These are phyloP conservation scores for Phyllosticta capitalensis DNA, from an alignment of 2,329 filamentous ascomycete species.

Conservation along the genomic window DNA sequence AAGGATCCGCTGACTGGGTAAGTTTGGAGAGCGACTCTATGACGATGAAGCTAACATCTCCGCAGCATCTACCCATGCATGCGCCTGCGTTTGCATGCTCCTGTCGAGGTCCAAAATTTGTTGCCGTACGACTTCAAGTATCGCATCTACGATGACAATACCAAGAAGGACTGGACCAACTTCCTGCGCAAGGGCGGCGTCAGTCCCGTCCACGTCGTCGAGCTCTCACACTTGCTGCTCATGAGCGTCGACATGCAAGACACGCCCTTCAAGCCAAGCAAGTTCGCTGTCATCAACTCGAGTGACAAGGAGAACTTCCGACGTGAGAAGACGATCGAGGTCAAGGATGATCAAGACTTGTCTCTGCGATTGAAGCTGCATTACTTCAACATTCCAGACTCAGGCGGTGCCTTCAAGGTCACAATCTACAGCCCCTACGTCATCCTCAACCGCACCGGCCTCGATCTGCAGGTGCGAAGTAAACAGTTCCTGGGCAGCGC, in stretches of 20 bases:
- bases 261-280: conserved; percentile 85
- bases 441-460: conserved; percentile 86
- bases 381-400: conserved; percentile 82
- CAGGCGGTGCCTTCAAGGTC: conserved; percentile 91
- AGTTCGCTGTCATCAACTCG: conserved; percentile 95
- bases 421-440: conserved; percentile 94
- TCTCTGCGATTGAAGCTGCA: conserved; percentile 75
- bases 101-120: conserved; percentile 87
- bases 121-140: conserved; percentile 99
- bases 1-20: conserved; percentile 69
- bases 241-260: conserved; percentile 96
- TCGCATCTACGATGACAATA: conserved; percentile 96
- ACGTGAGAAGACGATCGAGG: conserved; percentile 65
- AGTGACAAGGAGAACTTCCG: conserved; percentile 80
- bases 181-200: conserved; percentile 94
- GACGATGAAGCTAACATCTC: conserved; percentile 21
- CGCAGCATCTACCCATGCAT: conserved; percentile 83
- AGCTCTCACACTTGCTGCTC: conserved; percentile 84
- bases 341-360: conserved; percentile 77
- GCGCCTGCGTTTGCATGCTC: conserved; percentile 82
- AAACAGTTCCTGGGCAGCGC: conserved; percentile 82
- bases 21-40: conserved; percentile 31
- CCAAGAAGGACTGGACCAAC: conserved; percentile 97
- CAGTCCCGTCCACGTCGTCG: conserved; percentile 93
- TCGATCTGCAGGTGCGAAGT: conserved; percentile 77